Conservation (phyloP, 2,329 filamentous ascomycete genomes). For the Pyricularia pennisetigena region DNA sequence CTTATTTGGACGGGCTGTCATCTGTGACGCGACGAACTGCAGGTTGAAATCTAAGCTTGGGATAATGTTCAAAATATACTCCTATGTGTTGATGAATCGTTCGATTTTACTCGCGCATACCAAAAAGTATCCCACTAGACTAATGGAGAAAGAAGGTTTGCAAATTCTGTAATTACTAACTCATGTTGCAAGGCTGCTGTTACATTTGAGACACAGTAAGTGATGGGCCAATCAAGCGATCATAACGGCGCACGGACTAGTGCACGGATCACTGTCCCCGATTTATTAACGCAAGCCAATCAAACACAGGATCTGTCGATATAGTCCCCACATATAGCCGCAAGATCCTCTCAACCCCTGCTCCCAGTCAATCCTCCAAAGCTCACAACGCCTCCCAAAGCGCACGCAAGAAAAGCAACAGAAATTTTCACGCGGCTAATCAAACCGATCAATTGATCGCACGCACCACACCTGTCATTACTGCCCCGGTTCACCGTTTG, state of each 20-base stretch:
- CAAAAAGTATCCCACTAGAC: not conserved
- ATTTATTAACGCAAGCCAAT: not conserved
- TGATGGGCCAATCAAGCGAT: not conserved
- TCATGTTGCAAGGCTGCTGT: too few species aligned
- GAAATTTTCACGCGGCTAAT: not conserved
- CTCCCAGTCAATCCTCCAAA: not conserved
- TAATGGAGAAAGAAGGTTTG: too few species aligned
- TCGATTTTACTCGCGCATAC: not conserved
- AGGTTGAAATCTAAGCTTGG: not conserved
- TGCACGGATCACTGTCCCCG: not conserved
- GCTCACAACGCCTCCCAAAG: too few species aligned
- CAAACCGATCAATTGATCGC: not conserved
- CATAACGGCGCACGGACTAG: not conserved
- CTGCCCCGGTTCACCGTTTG: not conserved
- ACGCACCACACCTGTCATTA: not conserved
- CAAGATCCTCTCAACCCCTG: not conserved
- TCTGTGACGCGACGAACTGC: not conserved
- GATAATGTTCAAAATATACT: not conserved
- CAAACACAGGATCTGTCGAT: not conserved
- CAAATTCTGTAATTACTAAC: too few species aligned
- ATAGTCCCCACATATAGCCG: not conserved
- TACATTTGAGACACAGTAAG: not conserved
- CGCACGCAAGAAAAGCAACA: not conserved
- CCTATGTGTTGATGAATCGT: not conserved
- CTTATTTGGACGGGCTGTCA: not conserved